Conservation (phyloP, 805 yeast species). For the Priceomyces fermenticarens region DNA sequence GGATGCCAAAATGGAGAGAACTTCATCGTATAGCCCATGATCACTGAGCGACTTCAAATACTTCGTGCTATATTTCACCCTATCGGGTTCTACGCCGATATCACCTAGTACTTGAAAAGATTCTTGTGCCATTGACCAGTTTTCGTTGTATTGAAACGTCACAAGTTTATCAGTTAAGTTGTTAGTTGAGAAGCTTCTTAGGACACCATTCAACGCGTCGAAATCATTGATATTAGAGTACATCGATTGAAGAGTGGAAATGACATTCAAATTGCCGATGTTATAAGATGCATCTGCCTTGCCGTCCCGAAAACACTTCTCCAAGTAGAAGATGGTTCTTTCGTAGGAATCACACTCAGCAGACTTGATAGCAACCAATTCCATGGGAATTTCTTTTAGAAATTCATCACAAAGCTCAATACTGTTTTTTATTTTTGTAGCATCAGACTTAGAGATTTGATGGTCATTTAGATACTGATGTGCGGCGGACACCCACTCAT, state of each 20-base stretch:
- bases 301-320: conserved; percentile 59
- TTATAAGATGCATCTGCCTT: conserved; percentile 17
- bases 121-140: conserved; percentile 84
- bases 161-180: conserved; percentile 72
- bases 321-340: conserved; percentile 81
- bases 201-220: conserved; percentile 85
- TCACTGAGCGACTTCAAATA: conserved; percentile 69
- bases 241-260: conserved; percentile 63
- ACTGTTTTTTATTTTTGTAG: conserved; percentile 23
- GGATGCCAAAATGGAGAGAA: conserved; percentile 48
- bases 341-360: conserved; percentile 84
- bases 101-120: conserved; percentile 69
- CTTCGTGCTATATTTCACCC: conserved; percentile 45
- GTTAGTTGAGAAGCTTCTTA: conserved; percentile 67
- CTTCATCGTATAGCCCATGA: conserved; percentile 71
- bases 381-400: conserved; percentile 58
- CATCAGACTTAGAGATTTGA: conserved; percentile 15
- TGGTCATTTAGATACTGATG: conserved; percentile 28
- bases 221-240: conserved; percentile 86
- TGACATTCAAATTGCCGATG: conserved; percentile 37
- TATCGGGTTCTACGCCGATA: conserved; percentile 24
- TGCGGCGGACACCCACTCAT: conserved; percentile 63
- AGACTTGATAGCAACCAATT: conserved; percentile 71
- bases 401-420: conserved; percentile 41
- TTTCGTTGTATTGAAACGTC: conserved; percentile 79